Conservation (phyloP, 345 rosid species). For the Ricinus communis region DNA sequence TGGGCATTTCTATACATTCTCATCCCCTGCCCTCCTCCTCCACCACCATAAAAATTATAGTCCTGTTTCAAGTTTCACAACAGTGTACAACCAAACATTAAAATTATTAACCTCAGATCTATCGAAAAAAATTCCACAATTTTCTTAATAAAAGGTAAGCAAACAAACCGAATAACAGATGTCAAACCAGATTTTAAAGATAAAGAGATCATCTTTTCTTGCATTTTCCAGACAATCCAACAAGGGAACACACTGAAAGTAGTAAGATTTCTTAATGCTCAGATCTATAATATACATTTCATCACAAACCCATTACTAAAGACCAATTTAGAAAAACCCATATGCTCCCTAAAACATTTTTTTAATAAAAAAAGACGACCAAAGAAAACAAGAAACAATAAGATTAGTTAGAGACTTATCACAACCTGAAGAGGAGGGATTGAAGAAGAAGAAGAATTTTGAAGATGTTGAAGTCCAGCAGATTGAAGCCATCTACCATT, state of each 20-base stretch:
- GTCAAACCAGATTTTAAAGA: background rate
- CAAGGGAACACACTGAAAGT: background rate
- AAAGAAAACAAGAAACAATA: no score
- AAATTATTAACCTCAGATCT: constrained; percentile 24
- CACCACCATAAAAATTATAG: constrained; percentile 65
- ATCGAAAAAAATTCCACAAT: no score
- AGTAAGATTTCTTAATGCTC: background rate
- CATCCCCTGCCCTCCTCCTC: constrained; percentile 58
- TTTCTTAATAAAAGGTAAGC: no score
- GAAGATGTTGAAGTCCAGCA: constrained; percentile 84
- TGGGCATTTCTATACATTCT: constrained; percentile 62
- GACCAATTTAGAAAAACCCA: background rate
- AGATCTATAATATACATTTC: constrained; percentile 5
- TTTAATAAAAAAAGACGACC: background rate
- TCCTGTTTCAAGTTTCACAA: constrained; percentile 49
- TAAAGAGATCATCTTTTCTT: background rate
- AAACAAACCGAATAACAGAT: no score
- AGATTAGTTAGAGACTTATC: constrained; percentile 6
- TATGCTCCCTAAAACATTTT: background rate
- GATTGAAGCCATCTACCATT: constrained; percentile 96
- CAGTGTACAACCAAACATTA: constrained; percentile 14
- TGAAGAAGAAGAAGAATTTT: constrained; percentile 41
- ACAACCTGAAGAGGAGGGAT: constrained; percentile 58
- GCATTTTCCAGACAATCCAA: constrained; percentile 16
- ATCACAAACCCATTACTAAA: background rate